Base-by-base conservation (phyloP, 2,329 filamentous ascomycete genomes). In the Davidsoniella neocaledoniae region DNA sequence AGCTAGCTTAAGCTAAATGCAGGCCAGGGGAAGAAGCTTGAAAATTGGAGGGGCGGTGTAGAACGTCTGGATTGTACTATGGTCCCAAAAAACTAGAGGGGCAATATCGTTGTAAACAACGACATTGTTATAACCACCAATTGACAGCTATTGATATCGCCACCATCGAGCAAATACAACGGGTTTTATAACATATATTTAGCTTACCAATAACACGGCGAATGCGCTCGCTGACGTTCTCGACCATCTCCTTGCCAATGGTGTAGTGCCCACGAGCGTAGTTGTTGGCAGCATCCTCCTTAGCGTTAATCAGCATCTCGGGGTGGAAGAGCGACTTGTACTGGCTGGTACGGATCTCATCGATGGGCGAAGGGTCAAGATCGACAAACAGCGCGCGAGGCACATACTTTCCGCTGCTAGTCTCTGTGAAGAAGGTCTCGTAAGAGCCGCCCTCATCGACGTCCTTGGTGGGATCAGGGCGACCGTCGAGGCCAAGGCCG, bases 271-370 rank as follows among this genome's bases (percentile, higher is more conserved):
- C 80, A 68, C 79, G 79, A 57, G 80, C 80, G 60, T 83, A 84
- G 72, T 84, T 84, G 70, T 83, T 83, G 67, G 79, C 78, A 53
- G 80, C 79, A 73, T 83, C 80, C 65, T 83, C 80, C 72, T 83
- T 83, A 66, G 79, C 79, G 64, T 75, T 83, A 62, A 83, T 77
- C 61, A 83, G 66, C 58, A 79, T 71, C 69, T 83, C 79, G 43
- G 79, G 79, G 67, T 83, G 79, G 71, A 82, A 83, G 54, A 83
- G 74, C 61, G 79, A 72, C 58, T 77, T 76, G 68, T 82, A 83
- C 56, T 60, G 54, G 53, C 79, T 79, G 49, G 78, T 83, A 53
- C 79, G 76, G 66, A 83, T 82, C 71, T 83, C 80, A 59, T 83
- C 80, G 58, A 83, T 81, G 53, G 79, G 79, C 51, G 79, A 83